Evolutionary conservation across 371 early-diverging fungal species (phyloP).

Genomic region (Mucor plumbeus): DNA sequence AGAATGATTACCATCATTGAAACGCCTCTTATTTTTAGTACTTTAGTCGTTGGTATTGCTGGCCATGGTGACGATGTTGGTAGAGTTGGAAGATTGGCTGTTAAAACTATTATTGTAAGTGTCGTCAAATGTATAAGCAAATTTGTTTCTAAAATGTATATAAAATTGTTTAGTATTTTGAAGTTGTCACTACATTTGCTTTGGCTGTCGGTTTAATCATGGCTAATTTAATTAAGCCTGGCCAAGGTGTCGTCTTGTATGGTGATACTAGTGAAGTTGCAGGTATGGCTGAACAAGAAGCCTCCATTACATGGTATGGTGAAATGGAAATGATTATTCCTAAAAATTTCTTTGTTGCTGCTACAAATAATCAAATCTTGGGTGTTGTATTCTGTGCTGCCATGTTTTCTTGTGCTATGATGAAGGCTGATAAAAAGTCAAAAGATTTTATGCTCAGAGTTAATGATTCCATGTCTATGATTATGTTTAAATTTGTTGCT

Average conservation of each 20-base stretch:
- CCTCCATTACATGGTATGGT: slow-evolving; percentile 59
- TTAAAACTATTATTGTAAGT: slow-evolving; percentile 66
- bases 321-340: slow-evolving; percentile 66
- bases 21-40: slow-evolving; percentile 70
- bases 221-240: slow-evolving; percentile 74
- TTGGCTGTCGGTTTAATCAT: slow-evolving; percentile 72
- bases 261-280: slow-evolving; percentile 27
- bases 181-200: slow-evolving; percentile 72
- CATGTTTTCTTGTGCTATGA: slow-evolving; percentile 73
- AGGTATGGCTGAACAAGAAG: slow-evolving; percentile 30
- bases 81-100: slow-evolving; percentile 67
- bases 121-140: background rate
- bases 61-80: slow-evolving; percentile 77
- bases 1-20: slow-evolving; percentile 75
- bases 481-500: slow-evolving; percentile 76
- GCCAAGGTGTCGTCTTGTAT: slow-evolving; percentile 41
- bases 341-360: slow-evolving; percentile 57
- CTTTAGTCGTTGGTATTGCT: slow-evolving; percentile 68
- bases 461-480: slow-evolving; percentile 58
- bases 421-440: slow-evolving; percentile 56
- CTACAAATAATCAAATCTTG: slow-evolving; percentile 58
- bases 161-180: slow-evolving; percentile 56
- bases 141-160: background rate
- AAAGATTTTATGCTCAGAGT: slow-evolving; percentile 63
- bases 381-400: slow-evolving; percentile 71